Base-by-base conservation (phyloP, 2,329 filamentous ascomycete genomes). In the Alternaria postmessia region DNA sequence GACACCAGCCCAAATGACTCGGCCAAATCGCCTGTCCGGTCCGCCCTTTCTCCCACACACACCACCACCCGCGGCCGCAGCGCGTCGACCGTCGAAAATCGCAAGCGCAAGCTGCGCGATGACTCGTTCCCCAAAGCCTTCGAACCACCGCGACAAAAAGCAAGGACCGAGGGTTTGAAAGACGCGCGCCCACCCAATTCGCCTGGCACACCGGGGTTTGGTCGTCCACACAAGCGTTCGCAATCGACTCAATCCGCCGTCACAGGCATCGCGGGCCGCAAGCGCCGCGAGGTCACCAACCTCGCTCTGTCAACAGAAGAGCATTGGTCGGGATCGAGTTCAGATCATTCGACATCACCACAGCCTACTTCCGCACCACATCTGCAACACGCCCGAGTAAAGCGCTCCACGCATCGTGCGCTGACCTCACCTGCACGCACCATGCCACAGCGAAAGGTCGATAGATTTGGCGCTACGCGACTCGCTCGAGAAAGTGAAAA, bases 391-490 rank as follows among this genome's bases (percentile, higher is more conserved):
- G 89, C 61, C 82, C 88, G 69, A 81, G 87, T 69, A 28, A 79
- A 80, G 61, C 78, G 81, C 84, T 89, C 68, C 88, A 92, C 51
- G 85, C 91, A 59, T 86, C 88, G 68, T 89, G 80, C 81, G 8
- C 74, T 82, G 57, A 83, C 81, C 11, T 83, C 82, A 11, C 81
- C 82, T 16, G 82, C 80, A 9, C 77, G 81, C 46, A 77, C 91
- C 69, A 88, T 92, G 77, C 87, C 88, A 2, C 91, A 92, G 77
- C 94, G 95, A 70, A 91, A 94, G 73, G 88, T 94, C 22, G 95
- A 98, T 79, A 91, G 93, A 55, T 96, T 96, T 75, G 95, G 95
- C 22, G 91, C 96, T 68, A 99, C 95, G 5, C 87, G 91, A 54
- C 84, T 99, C 24, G 93, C 94, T n/a, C 89, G 94, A 66, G 93